phyloP scores from a whole-genome alignment of 768 basidiomycete genomes.

The Daedaleopsis sinensis region DNA sequence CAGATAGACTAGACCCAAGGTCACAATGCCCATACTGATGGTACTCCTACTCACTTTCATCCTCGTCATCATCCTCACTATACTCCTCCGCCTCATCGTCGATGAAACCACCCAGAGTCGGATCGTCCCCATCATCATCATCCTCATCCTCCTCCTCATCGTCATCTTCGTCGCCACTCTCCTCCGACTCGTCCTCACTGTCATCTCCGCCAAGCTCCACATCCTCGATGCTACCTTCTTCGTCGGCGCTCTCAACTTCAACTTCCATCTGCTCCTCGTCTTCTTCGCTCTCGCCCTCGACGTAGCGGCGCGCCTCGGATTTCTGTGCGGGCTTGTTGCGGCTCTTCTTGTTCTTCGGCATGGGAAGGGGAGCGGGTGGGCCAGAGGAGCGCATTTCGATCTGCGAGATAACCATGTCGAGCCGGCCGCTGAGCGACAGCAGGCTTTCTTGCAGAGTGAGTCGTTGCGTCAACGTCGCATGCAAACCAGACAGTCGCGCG shows the following conservation, averaged over 20 bases:
- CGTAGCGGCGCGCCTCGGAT: constrained; percentile 51
- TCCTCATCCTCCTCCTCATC: constrained; percentile 58
- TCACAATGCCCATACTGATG: neutral
- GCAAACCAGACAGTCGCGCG: constrained; percentile 80
- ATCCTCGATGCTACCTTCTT: constrained; percentile 78
- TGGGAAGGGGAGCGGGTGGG: constrained; percentile 57
- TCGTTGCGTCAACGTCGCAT: constrained; percentile 78
- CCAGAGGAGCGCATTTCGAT: constrained; percentile 86
- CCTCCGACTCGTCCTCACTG: constrained; percentile 49
- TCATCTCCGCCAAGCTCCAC: constrained; percentile 70
- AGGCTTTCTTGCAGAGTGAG: constrained; percentile 84
- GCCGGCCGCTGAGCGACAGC: constrained; percentile 81
- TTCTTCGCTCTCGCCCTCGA: constrained; percentile 81
- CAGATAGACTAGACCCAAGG: neutral
- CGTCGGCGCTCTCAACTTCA: constrained; percentile 63
- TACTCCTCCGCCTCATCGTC: constrained; percentile 69
- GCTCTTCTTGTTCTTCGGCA: constrained; percentile 32
- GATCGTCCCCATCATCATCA: constrained; percentile 47
- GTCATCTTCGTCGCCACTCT: constrained; percentile 51
- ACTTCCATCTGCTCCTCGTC: constrained; percentile 59
- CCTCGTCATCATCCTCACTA: constrained; percentile 52
- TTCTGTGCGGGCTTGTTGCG: constrained; percentile 41
- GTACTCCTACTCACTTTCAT: constrained; percentile 30
- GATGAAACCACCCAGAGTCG: constrained; percentile 48
- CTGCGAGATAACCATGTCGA: constrained; percentile 94